phyloP scores from a whole-genome alignment of 2,329 filamentous ascomycete genomes.

The Colletotrichum tofieldiae region DNA sequence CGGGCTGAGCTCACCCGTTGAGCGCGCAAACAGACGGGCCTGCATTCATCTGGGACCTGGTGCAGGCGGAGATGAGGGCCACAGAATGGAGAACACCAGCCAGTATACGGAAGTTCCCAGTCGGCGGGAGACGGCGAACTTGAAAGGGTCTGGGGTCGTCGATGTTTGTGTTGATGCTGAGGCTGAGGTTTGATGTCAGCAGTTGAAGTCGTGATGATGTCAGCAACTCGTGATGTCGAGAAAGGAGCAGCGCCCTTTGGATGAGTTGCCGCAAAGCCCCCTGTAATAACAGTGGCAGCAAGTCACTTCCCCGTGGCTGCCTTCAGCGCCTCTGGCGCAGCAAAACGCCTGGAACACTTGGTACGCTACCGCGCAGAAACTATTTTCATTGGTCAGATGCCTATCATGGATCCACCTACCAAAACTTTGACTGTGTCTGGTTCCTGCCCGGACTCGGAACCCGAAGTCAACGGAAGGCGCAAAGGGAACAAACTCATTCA shows the following conservation, averaged over 20 bases:
- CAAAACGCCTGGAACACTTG: not conserved
- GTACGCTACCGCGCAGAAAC: not conserved
- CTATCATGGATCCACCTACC: not conserved
- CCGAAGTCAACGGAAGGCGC: not conserved
- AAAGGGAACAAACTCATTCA: conserved; percentile 3
- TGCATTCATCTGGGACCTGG: conserved; percentile 68
- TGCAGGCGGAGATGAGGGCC: not conserved
- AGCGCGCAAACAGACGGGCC: conserved; percentile 84
- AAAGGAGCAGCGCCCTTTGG: not conserved
- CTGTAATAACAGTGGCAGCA: no score
- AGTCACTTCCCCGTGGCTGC: not conserved
- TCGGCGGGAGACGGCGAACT: not conserved
- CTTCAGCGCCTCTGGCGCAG: not conserved
- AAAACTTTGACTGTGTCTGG: conserved; percentile 3
- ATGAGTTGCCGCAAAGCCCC: not conserved
- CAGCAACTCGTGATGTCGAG: not conserved
- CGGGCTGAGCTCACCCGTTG: conserved; percentile 77
- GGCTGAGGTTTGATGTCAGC: not conserved
- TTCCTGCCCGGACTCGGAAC: not conserved
- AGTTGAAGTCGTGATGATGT: conserved; percentile 17
- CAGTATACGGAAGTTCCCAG: not conserved
- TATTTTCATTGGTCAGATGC: not conserved
- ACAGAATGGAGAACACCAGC: not conserved
- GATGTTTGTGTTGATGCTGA: not conserved
- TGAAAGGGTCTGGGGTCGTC: not conserved